Conservation (phyloP, 768 basidiomycete genomes). For the Boletales sp. region DNA sequence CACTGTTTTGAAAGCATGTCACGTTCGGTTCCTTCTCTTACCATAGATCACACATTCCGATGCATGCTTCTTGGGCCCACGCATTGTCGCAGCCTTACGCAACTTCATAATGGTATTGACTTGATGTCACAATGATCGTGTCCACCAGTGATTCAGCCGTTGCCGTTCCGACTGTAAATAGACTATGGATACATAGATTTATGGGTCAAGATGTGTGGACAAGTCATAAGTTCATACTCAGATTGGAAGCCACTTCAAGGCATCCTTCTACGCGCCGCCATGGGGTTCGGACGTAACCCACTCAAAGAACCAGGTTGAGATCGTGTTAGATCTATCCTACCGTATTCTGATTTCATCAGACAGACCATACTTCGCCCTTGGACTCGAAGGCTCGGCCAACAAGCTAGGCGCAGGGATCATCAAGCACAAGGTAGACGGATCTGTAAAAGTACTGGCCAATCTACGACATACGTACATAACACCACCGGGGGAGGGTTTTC, state of each 20-base stretch:
- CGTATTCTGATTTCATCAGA: slow-evolving; percentile 37
- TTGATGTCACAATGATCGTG: slow-evolving; percentile 1
- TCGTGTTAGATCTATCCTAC: slow-evolving; percentile 11
- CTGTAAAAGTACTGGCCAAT: slow-evolving; percentile 80
- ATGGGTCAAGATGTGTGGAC: not conserved
- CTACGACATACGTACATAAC: slow-evolving; percentile 98
- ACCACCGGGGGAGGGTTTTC: slow-evolving; percentile 96
- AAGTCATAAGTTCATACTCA: no score
- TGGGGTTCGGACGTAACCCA: slow-evolving; percentile 12
- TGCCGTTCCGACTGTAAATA: not conserved
- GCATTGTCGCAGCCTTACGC: slow-evolving; percentile 6
- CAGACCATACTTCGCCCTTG: slow-evolving; percentile 78
- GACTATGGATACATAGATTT: not conserved
- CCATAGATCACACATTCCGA: slow-evolving; percentile 21
- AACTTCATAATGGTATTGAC: slow-evolving; percentile 11
- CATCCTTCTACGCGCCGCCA: not conserved
- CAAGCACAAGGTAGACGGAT: slow-evolving; percentile 71
- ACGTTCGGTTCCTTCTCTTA: slow-evolving; percentile 11
- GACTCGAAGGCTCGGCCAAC: slow-evolving; percentile 97
- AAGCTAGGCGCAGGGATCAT: slow-evolving; percentile 95
- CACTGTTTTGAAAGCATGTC: slow-evolving; percentile 4
- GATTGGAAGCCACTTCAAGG: no score
- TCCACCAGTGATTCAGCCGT: not conserved
- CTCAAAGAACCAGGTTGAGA: slow-evolving; percentile 34
- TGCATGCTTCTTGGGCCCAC: slow-evolving; percentile 5